These are phyloP conservation scores for Solanum pinnatisectum DNA, from an alignment of 257 asterid species.

Conservation along the genomic window DNA sequence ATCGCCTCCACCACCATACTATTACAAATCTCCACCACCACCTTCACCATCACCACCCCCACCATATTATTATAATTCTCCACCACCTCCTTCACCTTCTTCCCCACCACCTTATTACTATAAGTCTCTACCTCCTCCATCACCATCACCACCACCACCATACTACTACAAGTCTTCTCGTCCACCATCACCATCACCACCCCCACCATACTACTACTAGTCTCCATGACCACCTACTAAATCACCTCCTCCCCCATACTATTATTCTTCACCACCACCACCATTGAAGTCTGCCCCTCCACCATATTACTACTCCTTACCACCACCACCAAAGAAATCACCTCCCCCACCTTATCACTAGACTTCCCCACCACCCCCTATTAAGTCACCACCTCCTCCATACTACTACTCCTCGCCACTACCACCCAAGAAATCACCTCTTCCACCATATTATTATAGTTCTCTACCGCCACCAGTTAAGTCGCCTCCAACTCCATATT, in stretches of 20 bases:
- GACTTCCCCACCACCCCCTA: constrained; percentile 33
- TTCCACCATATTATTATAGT: neutral
- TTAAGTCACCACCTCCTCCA: constrained; percentile 14
- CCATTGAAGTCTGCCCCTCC: constrained; percentile 16
- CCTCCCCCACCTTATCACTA: neutral
- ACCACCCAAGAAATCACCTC: neutral
- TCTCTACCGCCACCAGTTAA: neutral
- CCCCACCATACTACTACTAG: constrained; percentile 6
- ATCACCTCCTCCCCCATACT: constrained; percentile 3
- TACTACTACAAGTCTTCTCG: neutral
- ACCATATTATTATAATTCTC: neutral
- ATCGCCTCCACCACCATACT: neutral
- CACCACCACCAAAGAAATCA: neutral
- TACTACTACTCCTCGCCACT: neutral
- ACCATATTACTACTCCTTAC: neutral
- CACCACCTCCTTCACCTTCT: neutral
- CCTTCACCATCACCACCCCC: neutral
- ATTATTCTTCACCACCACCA: constrained; percentile 33
- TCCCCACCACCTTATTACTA: neutral
- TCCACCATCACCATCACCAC: neutral
- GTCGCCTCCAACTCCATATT: neutral
- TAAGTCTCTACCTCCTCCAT: neutral
- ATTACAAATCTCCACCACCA: neutral
- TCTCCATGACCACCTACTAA: neutral
- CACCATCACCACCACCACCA: neutral